Evolutionary conservation across 2,329 filamentous ascomycete species (phyloP).

Genomic region (Colletotrichum sp.): DNA sequence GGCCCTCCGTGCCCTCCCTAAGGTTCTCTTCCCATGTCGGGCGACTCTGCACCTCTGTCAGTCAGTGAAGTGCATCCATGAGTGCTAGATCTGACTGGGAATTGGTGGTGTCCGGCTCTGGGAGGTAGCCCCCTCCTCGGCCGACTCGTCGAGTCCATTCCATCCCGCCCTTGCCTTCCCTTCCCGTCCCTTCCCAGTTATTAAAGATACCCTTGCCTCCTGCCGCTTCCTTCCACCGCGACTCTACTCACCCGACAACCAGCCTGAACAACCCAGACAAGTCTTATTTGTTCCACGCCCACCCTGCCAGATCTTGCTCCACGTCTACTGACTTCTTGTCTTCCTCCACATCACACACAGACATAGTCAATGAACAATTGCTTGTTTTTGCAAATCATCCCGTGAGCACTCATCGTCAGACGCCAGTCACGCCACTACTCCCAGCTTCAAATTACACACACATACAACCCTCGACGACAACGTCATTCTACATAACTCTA

Average conservation of each 20-base stretch:
- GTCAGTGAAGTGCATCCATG: background rate
- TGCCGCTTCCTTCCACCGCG: background rate
- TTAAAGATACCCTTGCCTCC: conserved; percentile 18
- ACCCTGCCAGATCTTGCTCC: background rate
- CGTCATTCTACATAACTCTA: background rate
- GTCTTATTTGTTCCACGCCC: conserved; percentile 14
- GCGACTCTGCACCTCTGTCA: background rate
- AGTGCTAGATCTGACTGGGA: background rate
- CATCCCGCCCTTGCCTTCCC: background rate
- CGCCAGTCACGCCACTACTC: background rate
- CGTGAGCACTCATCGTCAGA: background rate
- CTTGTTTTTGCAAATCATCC: background rate
- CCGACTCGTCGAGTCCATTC: background rate
- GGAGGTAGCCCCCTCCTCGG: background rate
- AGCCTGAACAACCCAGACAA: background rate
- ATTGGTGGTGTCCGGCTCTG: background rate
- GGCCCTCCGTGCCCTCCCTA: background rate
- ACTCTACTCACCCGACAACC: conserved; percentile 17
- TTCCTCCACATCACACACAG: background rate
- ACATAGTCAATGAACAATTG: background rate
- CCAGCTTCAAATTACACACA: background rate
- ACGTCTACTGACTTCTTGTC: background rate
- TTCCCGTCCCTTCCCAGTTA: background rate
- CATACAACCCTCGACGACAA: background rate
- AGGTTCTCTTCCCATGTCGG: background rate